These are phyloP conservation scores for Claviceps monticola DNA, from an alignment of 2,329 filamentous ascomycete species.

Conservation along the genomic window DNA sequence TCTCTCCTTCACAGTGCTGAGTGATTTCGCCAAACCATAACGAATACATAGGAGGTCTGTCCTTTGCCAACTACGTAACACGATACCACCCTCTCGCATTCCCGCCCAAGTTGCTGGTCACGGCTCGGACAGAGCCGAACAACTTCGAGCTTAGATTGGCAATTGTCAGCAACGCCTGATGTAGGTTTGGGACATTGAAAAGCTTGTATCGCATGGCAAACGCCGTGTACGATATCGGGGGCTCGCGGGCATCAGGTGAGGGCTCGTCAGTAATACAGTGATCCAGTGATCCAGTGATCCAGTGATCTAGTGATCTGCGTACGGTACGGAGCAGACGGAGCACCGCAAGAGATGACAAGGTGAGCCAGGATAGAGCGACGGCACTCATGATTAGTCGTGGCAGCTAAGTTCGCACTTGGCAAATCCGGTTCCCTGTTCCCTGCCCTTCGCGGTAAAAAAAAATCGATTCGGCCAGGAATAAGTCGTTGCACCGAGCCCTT, in stretches of 20 bases:
- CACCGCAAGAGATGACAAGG: constrained; percentile 2
- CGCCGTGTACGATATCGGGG: background rate
- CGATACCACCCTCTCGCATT: background rate
- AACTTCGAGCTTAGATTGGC: background rate
- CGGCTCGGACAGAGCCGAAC: background rate
- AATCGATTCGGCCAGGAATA: constrained; percentile 1
- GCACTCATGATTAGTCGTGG: too few relatives aligned
- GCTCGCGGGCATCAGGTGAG: background rate
- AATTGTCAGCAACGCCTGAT: background rate
- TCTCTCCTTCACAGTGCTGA: background rate
- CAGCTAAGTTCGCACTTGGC: background rate
- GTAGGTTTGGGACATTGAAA: background rate
- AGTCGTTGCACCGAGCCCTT: constrained; percentile 6
- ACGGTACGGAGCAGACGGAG: background rate
- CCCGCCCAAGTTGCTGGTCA: background rate
- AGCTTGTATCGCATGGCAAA: background rate
- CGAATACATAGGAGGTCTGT: background rate
- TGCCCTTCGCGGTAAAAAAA: constrained; percentile 3
- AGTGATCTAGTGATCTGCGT: too few relatives aligned
- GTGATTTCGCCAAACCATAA: background rate
- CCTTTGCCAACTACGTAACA: background rate
- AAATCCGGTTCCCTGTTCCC: background rate
- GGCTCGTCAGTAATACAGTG: background rate
- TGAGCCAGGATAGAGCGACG: background rate
- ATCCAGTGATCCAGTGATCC: too few relatives aligned